phyloP scores from a whole-genome alignment of 768 basidiomycete species.

The Termitomyces titanicus region DNA sequence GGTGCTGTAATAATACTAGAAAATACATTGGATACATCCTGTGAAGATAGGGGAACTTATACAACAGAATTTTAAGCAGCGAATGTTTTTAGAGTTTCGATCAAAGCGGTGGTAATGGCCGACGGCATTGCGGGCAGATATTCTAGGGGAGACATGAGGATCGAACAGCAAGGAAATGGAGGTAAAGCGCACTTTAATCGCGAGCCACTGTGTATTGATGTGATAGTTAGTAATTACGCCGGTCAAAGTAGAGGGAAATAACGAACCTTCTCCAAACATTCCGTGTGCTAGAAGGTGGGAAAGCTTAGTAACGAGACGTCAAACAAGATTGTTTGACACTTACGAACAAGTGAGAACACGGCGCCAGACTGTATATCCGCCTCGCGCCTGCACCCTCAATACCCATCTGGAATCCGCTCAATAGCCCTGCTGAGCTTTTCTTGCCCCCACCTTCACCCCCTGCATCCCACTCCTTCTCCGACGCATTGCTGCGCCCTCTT shows the following conservation, averaged over 20 bases:
- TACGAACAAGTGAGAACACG: conserved; percentile 87
- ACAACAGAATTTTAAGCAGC: neutral
- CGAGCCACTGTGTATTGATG: conserved; percentile 53
- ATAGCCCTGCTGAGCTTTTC: conserved; percentile 30
- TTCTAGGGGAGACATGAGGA: conserved; percentile 43
- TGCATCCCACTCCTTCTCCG: conserved; percentile 29
- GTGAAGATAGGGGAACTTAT: neutral
- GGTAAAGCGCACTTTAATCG: conserved; percentile 57
- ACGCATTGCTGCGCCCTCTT: conserved; percentile 27
- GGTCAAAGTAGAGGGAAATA: neutral
- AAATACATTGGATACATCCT: conserved; percentile 3
- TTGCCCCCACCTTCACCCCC: conserved; percentile 23
- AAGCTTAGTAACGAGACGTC: neutral
- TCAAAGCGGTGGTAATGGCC: conserved; percentile 78
- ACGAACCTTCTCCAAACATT: conserved; percentile 75
- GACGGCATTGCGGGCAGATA: conserved; percentile 88
- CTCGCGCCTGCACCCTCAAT: conserved; percentile 43
- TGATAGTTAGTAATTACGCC: conserved; percentile 11
- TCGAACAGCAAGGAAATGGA: neutral
- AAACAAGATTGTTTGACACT: conserved; percentile 25
- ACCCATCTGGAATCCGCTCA: conserved; percentile 42
- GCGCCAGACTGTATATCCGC: conserved; percentile 80
- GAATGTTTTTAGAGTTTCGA: neutral
- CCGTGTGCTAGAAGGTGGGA: conserved; percentile 61
- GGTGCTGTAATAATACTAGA: conserved; percentile 1